These are phyloP conservation scores for Holtermannia corniformis DNA, from an alignment of 768 basidiomycete species.

Conservation along the genomic window DNA sequence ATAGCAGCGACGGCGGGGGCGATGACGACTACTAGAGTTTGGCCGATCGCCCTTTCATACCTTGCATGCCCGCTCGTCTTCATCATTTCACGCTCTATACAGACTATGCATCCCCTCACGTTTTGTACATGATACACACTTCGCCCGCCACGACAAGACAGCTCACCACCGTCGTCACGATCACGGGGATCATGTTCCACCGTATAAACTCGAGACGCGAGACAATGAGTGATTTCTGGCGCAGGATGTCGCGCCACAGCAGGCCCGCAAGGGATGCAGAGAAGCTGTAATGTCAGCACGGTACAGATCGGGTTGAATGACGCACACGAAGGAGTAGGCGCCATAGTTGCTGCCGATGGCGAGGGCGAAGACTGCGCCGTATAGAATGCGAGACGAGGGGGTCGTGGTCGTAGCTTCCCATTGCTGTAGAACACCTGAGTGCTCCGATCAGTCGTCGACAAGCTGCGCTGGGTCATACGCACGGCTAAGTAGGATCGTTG, in stretches of 20 bases:
- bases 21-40: background rate
- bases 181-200: constrained; percentile 61
- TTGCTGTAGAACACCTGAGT: constrained; percentile 26
- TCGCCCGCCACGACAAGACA: constrained; percentile 66
- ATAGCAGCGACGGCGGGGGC: background rate
- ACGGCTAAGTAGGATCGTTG: constrained; percentile 78
- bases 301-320: background rate
- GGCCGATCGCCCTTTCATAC: background rate
- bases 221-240: constrained; percentile 61
- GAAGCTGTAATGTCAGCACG: constrained; percentile 44
- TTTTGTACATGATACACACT: constrained; percentile 46
- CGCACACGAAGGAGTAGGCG: constrained; percentile 67
- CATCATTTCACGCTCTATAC: background rate
- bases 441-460: constrained; percentile 3
- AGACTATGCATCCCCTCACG: no score
- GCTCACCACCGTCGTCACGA: constrained; percentile 58
- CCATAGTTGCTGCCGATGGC: constrained; percentile 84
- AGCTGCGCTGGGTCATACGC: constrained; percentile 46
- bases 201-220: constrained; percentile 56
- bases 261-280: constrained; percentile 80
- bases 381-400: constrained; percentile 31
- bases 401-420: constrained; percentile 3
- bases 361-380: constrained; percentile 52
- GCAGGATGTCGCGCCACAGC: constrained; percentile 66
- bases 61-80: background rate